Conservation (phyloP, 1,139 yeast species). For the Candida dubliniensis region DNA sequence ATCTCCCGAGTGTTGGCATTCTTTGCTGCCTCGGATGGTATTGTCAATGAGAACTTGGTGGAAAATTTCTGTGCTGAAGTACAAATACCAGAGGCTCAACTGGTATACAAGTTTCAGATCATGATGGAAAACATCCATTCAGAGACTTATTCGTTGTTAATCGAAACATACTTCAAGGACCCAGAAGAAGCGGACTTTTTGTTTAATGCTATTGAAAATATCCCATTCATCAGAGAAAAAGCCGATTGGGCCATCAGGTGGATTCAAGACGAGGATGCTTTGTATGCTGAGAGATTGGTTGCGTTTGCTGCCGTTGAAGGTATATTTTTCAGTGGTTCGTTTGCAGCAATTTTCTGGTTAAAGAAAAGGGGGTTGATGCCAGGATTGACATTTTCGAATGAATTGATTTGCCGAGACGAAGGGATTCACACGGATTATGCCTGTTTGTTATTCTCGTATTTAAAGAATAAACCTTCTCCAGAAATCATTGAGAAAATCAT, state of each 20-base stretch:
- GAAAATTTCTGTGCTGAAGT: constrained; percentile 97
- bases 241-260: constrained; percentile 98
- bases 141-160: constrained; percentile 93
- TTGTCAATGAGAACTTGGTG: constrained; percentile 94
- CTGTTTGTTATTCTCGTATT: constrained; percentile 88
- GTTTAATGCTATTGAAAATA: constrained; percentile 91
- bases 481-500: constrained; percentile 79
- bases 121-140: constrained; percentile 99
- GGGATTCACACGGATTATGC: constrained; percentile 99
- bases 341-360: constrained; percentile 97
- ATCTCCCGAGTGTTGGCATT: constrained; percentile 90
- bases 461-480: constrained; percentile 81
- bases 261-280: constrained; percentile 84
- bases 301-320: constrained; percentile 99
- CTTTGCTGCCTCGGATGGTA: constrained; percentile 97
- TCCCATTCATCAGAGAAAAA: constrained; percentile 92
- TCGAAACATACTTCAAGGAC: constrained; percentile 94
- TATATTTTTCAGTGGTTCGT: constrained; percentile 95
- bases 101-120: constrained; percentile 98
- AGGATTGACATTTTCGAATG: constrained; percentile 95
- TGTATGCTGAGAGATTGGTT: constrained; percentile 92
- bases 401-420: constrained; percentile 95
- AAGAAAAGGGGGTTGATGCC: constrained; percentile 99
- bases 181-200: constrained; percentile 85
- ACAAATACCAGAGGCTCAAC: constrained; percentile 96